Conservation (phyloP, 1,139 yeast genomes). For the Saccharomyces hybrid region DNA sequence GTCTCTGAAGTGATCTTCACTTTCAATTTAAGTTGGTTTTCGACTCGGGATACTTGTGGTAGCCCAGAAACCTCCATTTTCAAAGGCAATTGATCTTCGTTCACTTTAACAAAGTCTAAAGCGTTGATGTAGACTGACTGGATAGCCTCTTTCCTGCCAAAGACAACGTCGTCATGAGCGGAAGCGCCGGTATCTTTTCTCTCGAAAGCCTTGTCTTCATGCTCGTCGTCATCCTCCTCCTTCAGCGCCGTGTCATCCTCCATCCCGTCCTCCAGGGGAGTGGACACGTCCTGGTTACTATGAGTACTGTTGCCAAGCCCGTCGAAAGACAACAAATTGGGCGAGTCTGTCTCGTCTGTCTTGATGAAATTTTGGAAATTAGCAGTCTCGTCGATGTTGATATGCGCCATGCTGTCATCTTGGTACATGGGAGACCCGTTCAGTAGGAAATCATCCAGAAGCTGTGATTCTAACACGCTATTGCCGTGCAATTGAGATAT, state of each 20-base stretch:
- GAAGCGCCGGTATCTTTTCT: conserved; percentile 15
- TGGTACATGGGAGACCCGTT: not conserved
- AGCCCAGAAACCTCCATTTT: conserved; percentile 51
- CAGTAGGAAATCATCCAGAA: not conserved
- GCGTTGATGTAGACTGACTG: conserved; percentile 18
- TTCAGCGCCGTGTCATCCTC: not conserved
- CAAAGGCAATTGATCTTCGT: conserved; percentile 46
- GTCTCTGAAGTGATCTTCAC: conserved; percentile 57
- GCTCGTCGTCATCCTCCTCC: not conserved
- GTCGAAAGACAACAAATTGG: not conserved
- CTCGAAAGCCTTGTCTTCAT: not conserved
- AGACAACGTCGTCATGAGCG: conserved; percentile 13
- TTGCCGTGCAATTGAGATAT: not conserved
- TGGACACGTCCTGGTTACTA: not conserved
- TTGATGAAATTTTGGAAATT: not conserved
- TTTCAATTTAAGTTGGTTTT: conserved; percentile 81
- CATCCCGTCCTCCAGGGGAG: not conserved
- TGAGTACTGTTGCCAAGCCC: not conserved
- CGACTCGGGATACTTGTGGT: conserved; percentile 82
- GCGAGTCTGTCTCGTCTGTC: not conserved
- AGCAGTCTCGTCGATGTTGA: not conserved
- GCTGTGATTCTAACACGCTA: not conserved
- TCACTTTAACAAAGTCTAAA: conserved; percentile 18
- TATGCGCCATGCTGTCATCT: not conserved
- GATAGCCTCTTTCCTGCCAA: conserved; percentile 23